These are phyloP conservation scores for Nothopassalora personata DNA, from an alignment of 2,329 filamentous ascomycete species.

Conservation along the genomic window DNA sequence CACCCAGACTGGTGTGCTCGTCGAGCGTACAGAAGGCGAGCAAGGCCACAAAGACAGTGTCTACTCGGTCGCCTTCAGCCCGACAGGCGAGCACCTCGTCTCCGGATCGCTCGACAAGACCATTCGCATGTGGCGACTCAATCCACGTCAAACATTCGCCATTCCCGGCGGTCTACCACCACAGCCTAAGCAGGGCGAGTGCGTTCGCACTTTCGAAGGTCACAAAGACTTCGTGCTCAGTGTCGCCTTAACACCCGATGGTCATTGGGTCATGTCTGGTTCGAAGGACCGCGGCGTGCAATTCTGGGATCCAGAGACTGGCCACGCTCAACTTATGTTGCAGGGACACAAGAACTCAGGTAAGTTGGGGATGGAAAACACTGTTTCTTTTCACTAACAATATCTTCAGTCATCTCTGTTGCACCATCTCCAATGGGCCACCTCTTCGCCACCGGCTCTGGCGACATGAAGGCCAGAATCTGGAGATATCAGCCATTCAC, in stretches of 20 bases:
- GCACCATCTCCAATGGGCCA: conserved; percentile 84
- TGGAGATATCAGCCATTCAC: conserved; percentile 64
- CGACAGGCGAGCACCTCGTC: conserved; percentile 86
- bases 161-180: conserved; percentile 42
- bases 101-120: conserved; percentile 95
- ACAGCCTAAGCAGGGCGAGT: conserved; percentile 73
- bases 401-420: conserved; percentile 74
- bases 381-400: not conserved
- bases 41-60: conserved; percentile 96
- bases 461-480: conserved; percentile 95
- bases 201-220: conserved; percentile 93
- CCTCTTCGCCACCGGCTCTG: conserved; percentile 92
- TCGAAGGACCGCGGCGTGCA: conserved; percentile 97
- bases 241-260: conserved; percentile 90
- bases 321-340: conserved; percentile 93
- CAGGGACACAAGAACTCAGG: conserved; percentile 96
- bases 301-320: conserved; percentile 95
- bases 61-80: conserved; percentile 93
- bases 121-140: conserved; percentile 98
- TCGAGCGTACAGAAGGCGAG: conserved; percentile 86
- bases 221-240: conserved; percentile 98
- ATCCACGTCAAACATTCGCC: conserved; percentile 46
- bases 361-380: conserved; percentile 35
- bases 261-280: conserved; percentile 91
- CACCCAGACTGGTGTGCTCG: conserved; percentile 73